These are phyloP conservation scores for Verticillium tricorpus DNA, from an alignment of 2,329 filamentous ascomycete genomes.

Conservation along the genomic window DNA sequence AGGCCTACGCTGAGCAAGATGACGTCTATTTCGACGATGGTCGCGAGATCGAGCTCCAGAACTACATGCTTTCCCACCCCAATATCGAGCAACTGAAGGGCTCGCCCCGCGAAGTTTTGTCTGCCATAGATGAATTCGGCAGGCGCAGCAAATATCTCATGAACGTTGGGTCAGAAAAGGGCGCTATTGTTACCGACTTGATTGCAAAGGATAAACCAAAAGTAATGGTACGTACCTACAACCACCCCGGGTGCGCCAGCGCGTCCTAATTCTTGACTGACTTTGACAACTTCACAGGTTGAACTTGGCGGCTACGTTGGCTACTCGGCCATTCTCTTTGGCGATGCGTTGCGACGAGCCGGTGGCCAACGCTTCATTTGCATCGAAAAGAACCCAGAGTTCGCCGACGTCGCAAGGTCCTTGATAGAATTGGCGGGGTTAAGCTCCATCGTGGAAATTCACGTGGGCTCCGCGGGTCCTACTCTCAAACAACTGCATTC, in stretches of 20 bases:
- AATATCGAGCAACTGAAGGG: constrained; percentile 60
- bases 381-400: constrained; percentile 70
- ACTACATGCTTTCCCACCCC: constrained; percentile 60
- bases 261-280: not conserved
- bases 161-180: constrained; percentile 76
- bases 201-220: constrained; percentile 63
- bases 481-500: constrained; percentile 57
- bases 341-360: constrained; percentile 55
- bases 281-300: constrained; percentile 32
- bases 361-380: constrained; percentile 66
- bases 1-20: constrained; percentile 36
- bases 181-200: constrained; percentile 62
- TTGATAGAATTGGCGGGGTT: constrained; percentile 73
- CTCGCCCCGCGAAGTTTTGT: constrained; percentile 59
- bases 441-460: constrained; percentile 62
- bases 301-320: constrained; percentile 80
- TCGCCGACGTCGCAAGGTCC: constrained; percentile 63
- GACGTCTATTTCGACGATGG: constrained; percentile 60
- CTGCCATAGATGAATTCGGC: constrained; percentile 64
- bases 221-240: constrained; percentile 53
- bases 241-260: not conserved
- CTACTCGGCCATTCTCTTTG: constrained; percentile 77
- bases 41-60: constrained; percentile 67
- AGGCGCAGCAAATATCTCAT: constrained; percentile 67
- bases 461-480: constrained; percentile 65